phyloP scores from a whole-genome alignment of 768 basidiomycete species.

The Boletellus emodensis region DNA sequence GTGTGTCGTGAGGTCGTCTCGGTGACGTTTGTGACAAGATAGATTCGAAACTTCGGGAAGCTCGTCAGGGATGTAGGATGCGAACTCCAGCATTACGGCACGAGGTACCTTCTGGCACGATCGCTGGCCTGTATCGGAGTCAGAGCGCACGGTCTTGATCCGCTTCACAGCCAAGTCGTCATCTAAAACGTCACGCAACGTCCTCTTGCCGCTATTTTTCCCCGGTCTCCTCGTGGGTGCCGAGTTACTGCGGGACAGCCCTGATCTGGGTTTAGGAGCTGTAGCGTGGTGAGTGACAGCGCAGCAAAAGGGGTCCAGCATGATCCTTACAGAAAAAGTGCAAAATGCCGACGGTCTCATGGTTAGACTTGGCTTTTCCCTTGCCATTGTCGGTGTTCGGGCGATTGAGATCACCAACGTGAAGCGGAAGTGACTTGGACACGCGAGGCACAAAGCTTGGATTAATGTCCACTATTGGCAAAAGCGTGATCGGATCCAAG shows the following conservation, averaged over 20 bases:
- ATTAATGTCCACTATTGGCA: slow-evolving; percentile 78
- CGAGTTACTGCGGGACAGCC: slow-evolving; percentile 26
- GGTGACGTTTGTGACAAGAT: slow-evolving; percentile 27
- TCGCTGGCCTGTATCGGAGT: slow-evolving; percentile 28
- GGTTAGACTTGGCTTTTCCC: slow-evolving; percentile 36
- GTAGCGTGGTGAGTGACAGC: slow-evolving; percentile 28
- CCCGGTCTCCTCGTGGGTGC: slow-evolving; percentile 37
- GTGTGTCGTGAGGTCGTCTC: slow-evolving; percentile 42
- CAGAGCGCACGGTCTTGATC: slow-evolving; percentile 33
- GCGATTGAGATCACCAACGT: slow-evolving; percentile 24
- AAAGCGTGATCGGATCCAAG: slow-evolving; percentile 62
- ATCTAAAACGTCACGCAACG: slow-evolving; percentile 67
- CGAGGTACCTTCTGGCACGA: slow-evolving; percentile 12
- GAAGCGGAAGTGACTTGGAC: slow-evolving; percentile 41
- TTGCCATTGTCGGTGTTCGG: slow-evolving; percentile 41
- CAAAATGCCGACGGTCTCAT: slow-evolving; percentile 40
- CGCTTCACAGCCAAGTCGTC: slow-evolving; percentile 53
- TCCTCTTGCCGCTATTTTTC: slow-evolving; percentile 71
- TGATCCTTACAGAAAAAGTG: slow-evolving; percentile 59
- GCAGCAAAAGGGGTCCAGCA: slow-evolving; percentile 33
- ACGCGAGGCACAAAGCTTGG: slow-evolving; percentile 55
- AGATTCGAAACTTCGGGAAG: slow-evolving; percentile 32
- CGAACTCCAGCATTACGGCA: slow-evolving; percentile 14
- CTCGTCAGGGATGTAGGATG: slow-evolving; percentile 4
- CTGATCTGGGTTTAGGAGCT: slow-evolving; percentile 27